A percentile compares a stretch with the other conserved stretches of the same genome.
Evolutionary conservation across 805 yeast species (phyloP).

Genomic region (Sporopachydermia lactativora): DNA sequence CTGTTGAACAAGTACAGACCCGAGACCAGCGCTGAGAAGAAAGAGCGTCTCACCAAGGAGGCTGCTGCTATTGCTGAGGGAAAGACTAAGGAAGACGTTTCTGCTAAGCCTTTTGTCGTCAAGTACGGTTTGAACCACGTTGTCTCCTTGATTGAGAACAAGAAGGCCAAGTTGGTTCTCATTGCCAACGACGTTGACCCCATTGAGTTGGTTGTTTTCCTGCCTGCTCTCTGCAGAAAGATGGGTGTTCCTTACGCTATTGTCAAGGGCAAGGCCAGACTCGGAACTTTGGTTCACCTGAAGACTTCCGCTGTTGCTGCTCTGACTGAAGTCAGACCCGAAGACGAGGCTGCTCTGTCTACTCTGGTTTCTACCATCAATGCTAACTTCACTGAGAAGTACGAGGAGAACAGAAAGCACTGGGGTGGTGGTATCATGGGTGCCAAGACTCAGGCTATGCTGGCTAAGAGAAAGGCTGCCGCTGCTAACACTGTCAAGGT

Average conservation of each 20-base stretch:
- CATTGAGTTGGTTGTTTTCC: conserved; percentile 90
- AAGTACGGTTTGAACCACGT: conserved; percentile 99
- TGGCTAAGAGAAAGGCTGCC: conserved; percentile 51
- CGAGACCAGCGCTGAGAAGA: conserved; percentile 94
- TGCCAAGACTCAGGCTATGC: conserved; percentile 79
- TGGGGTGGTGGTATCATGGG: conserved; percentile 99
- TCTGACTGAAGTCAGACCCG: conserved; percentile 85
- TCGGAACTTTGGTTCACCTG: conserved; percentile 94
- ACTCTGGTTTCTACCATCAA: conserved; percentile 85
- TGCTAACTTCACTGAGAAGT: conserved; percentile 86
- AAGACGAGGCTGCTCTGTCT: conserved; percentile 91
- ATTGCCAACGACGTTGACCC: conserved; percentile 99
- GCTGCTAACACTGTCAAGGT: conserved; percentile 19
- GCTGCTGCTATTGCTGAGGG: conserved; percentile 99
- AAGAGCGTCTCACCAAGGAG: conserved; percentile 97
- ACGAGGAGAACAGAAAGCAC: conserved; percentile 94
- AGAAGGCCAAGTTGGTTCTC: conserved; percentile 94
- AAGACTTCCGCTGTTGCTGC: conserved; percentile 97
- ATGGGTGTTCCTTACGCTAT: conserved; percentile 99
- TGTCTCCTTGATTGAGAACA: conserved; percentile 93
- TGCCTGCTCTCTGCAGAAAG: conserved; percentile 98
- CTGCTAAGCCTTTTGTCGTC: conserved; percentile 92
- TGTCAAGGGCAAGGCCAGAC: conserved; percentile 97
- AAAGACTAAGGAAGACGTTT: conserved; percentile 91
- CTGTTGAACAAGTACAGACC: conserved; percentile 98